Evolutionary conservation across 1,284 basidiomycete genomes (phyloP), one percentile per base, ranked within the genome.

Genomic region (Irpex lacteus): DNA sequence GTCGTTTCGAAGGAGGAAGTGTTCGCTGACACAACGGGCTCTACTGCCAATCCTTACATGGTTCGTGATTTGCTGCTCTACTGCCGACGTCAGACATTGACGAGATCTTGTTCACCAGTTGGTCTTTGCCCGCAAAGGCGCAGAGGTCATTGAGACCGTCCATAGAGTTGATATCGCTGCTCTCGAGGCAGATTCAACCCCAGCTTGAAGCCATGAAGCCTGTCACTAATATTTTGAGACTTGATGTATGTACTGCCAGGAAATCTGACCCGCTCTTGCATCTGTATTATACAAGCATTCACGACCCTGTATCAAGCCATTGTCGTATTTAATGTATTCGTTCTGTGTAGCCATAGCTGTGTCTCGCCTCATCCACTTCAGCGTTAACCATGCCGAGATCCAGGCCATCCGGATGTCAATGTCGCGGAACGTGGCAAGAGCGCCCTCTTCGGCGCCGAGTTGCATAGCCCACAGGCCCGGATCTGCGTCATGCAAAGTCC

Each of bases 11-110:
- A 92, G 74, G 85, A 85, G 4, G 91, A 94, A 70, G 90, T 94
- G 4, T 78, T 94, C 55, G 87, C 85, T 18, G 89, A 94, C 77
- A 91, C 91, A 40, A 92, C 91, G 18, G 91, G 90, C 18, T 89
- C 85, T 13, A 93, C 87, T 54, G 91, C 90, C 19, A 94, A 94
- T 71, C 91, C 91, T 26, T 94, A 94, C 77, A 79, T 94, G 78
- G 92, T 92, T 67, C 65, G 89, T 81, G 13, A 19, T n/a, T 2
- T 3, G 5, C 34, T n/a, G n/a, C 26, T 7, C 9, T n/a, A 0
- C 18, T 0, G 2, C 18, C 15, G 8, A 2, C 40, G 15, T 40
- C 15, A 53, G n/a, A 11, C 3, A 49, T 57, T 64, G 60, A 63
- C n/a, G 8, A 34, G 26, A 49, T 55, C 49, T 55, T 49, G 54